phyloP scores from a whole-genome alignment of 2,329 filamentous ascomycete genomes.

The Talaromyces sp. region DNA sequence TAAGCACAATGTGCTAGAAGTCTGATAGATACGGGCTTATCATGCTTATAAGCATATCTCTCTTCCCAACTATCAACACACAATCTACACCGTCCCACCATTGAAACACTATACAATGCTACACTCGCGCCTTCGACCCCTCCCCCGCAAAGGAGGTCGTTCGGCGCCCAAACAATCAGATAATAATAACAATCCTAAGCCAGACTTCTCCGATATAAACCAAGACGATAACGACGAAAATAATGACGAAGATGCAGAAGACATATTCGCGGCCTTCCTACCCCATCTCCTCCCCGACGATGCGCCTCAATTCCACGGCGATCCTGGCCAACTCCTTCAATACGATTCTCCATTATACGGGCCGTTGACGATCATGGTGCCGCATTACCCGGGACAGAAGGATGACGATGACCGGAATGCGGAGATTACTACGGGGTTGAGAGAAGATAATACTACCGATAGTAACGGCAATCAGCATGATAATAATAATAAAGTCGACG shows the following conservation, averaged over 20 bases:
- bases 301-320: conserved; percentile 50
- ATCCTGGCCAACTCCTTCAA: conserved; percentile 46
- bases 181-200: background rate
- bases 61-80: background rate
- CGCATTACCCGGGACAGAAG: conserved; percentile 40
- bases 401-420: conserved; percentile 20
- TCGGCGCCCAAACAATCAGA: background rate
- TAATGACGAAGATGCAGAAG: conserved; percentile 38
- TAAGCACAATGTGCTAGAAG: background rate
- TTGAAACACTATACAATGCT: conserved; percentile 22
- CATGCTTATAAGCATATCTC: background rate
- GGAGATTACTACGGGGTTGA: conserved; percentile 16
- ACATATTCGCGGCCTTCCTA: conserved; percentile 52
- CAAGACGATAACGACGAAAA: conserved; percentile 17
- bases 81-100: background rate
- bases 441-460: background rate
- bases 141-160: conserved; percentile 23
- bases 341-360: conserved; percentile 45
- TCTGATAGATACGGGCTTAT: background rate
- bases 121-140: conserved; percentile 27
- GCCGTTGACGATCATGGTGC: conserved; percentile 37
- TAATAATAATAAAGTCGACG: conserved; percentile 32
- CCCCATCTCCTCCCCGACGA: conserved; percentile 54
- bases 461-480: background rate
- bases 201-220: conserved; percentile 15